Conservation (phyloP, 768 basidiomycete genomes). For the Psilocybe tampanensis region DNA sequence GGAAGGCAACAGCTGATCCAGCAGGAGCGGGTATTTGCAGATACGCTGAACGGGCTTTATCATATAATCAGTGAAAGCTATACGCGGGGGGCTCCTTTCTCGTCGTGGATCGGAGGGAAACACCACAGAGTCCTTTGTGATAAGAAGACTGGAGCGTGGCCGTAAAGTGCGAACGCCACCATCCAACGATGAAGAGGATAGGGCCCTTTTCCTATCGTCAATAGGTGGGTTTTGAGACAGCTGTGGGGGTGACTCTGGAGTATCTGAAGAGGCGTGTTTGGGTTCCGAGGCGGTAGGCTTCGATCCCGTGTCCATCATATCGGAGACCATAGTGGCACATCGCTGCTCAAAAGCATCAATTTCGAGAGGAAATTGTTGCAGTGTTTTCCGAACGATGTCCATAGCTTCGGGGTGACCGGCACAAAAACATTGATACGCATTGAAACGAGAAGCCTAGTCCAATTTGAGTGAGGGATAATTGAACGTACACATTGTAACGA, state of each 20-base stretch:
- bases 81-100: slow-evolving; percentile 37
- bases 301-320: slow-evolving; percentile 31
- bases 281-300: slow-evolving; percentile 23
- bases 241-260: slow-evolving; percentile 15
- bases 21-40: slow-evolving; percentile 91
- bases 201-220: slow-evolving; percentile 40
- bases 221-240: slow-evolving; percentile 15
- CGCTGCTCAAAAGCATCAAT: slow-evolving; percentile 86
- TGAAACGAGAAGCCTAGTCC: slow-evolving; percentile 71
- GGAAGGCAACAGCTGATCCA: slow-evolving; percentile 64
- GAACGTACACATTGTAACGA: slow-evolving; percentile 14
- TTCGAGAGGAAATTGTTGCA: slow-evolving; percentile 64
- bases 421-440: slow-evolving; percentile 85
- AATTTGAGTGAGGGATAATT: slow-evolving; percentile 3
- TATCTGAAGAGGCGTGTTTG: slow-evolving; percentile 21
- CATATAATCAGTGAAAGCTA: slow-evolving; percentile 83
- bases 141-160: slow-evolving; percentile 33
- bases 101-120: slow-evolving; percentile 25
- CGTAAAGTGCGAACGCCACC: slow-evolving; percentile 40
- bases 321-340: slow-evolving; percentile 59
- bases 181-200: slow-evolving; percentile 57
- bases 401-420: slow-evolving; percentile 84
- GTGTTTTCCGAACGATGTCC: slow-evolving; percentile 68
- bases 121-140: slow-evolving; percentile 32
- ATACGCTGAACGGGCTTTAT: slow-evolving; percentile 98